Evolutionary conservation across 345 rosid genomes (phyloP).

Genomic region (Noccaea caerulescens): DNA sequence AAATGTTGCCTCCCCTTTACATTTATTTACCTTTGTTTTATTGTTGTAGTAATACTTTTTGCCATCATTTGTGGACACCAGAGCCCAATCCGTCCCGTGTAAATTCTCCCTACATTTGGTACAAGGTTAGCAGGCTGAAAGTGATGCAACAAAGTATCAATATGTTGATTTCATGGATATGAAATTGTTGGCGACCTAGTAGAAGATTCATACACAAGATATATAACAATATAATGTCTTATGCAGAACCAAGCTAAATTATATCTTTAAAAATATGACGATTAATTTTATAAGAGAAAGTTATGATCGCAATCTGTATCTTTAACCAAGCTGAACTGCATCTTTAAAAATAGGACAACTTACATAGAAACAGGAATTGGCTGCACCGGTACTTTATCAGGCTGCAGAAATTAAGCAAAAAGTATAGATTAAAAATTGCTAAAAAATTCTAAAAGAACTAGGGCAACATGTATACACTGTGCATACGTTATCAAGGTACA

Average conservation of each 20-base stretch:
- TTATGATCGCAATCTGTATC: conserved; percentile 12
- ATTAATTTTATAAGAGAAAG: conserved; percentile 9
- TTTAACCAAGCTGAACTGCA: no score
- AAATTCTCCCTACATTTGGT: conserved; percentile 67
- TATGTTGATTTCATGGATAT: conserved; percentile 11
- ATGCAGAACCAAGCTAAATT: conserved; percentile 11
- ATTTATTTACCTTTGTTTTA: conserved; percentile 72
- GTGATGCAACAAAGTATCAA: conserved; percentile 1
- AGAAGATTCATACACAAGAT: conserved; percentile 17
- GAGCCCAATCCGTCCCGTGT: conserved; percentile 87
- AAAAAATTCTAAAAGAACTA: neutral
- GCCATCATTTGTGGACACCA: conserved; percentile 85
- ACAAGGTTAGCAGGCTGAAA: conserved; percentile 24
- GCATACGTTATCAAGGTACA: conserved; percentile 3
- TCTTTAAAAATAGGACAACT: conserved; percentile 42
- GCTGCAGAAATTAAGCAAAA: conserved; percentile 58
- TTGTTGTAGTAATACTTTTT: conserved; percentile 88
- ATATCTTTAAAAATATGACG: conserved; percentile 17
- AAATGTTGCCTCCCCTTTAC: conserved; percentile 10
- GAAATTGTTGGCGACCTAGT: conserved; percentile 27
- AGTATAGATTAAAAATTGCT: conserved; percentile 23
- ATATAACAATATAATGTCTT: conserved; percentile 8
- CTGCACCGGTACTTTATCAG: conserved; percentile 64
- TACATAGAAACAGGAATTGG: conserved; percentile 85
- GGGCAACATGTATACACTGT: conserved; percentile 5